Conservation (phyloP, 116 monocot genomes). For the Trichopus zeylanicus region DNA sequence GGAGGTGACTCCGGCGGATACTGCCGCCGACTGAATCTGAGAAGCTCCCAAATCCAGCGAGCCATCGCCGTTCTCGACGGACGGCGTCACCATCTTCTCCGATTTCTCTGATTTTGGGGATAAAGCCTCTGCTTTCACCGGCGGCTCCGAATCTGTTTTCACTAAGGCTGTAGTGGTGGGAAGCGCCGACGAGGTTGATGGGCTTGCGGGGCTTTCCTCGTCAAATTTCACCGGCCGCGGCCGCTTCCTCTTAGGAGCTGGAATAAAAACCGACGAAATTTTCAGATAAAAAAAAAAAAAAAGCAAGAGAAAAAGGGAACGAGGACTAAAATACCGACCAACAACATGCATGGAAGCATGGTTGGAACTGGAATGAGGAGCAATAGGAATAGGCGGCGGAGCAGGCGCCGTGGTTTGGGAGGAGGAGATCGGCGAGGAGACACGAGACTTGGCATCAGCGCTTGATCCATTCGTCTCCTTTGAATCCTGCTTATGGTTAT, state of each 20-base stretch:
- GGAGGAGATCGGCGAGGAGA: conserved; percentile 48
- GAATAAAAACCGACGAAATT: conserved; percentile 2
- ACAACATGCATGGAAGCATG: conserved; percentile 18
- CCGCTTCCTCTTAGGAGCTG: conserved; percentile 75
- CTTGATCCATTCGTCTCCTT: conserved; percentile 39
- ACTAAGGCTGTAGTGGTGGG: conserved; percentile 11
- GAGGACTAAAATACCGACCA: conserved; percentile 17
- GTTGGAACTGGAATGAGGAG: conserved; percentile 15
- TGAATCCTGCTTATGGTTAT: conserved; percentile 24
- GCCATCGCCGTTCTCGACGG: conserved; percentile 28
- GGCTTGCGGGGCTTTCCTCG: conserved; percentile 48
- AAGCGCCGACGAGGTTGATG: conserved; percentile 5
- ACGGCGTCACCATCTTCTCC: conserved; percentile 5
- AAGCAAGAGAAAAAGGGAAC: neutral
- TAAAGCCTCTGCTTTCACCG: conserved; percentile 22
- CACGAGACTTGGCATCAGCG: conserved; percentile 45
- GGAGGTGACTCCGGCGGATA: conserved; percentile 3
- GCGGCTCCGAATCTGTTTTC: conserved; percentile 33
- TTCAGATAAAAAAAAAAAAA: no score
- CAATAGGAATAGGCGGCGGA: conserved; percentile 12
- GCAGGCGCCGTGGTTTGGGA: no score
- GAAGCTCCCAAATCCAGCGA: neutral
- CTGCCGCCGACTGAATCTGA: neutral
- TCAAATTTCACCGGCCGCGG: conserved; percentile 51
- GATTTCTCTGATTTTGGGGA: conserved; percentile 57